Conservation (phyloP, 345 rosid genomes). For the Garcia nutans region DNA sequence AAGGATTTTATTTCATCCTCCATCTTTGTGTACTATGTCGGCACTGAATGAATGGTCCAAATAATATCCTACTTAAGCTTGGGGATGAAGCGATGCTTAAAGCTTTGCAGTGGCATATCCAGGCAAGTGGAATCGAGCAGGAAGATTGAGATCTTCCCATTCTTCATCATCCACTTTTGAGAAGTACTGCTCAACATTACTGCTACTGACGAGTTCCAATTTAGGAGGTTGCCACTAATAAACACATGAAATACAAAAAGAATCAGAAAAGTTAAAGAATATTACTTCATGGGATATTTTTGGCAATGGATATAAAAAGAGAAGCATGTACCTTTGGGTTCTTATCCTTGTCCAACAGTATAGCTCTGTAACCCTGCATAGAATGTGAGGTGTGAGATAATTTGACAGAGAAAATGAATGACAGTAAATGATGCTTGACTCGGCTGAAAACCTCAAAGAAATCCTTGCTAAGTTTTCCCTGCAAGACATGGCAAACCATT, state of each 20-base stretch:
- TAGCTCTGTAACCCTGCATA: slow-evolving; percentile 91
- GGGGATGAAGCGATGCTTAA: slow-evolving; percentile 21
- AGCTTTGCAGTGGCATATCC: slow-evolving; percentile 60
- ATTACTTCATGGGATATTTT: too few species aligned
- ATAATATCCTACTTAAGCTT: neutral
- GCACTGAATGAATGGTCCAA: too few species aligned
- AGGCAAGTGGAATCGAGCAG: slow-evolving; percentile 53
- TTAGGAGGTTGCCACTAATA: slow-evolving; percentile 77
- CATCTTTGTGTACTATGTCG: too few species aligned
- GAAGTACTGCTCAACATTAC: slow-evolving; percentile 65
- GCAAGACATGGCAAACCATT: slow-evolving; percentile 80
- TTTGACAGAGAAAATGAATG: neutral
- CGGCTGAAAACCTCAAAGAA: slow-evolving; percentile 64
- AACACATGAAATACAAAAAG: neutral
- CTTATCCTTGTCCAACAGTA: slow-evolving; percentile 77
- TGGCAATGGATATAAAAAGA: slow-evolving; percentile 1
- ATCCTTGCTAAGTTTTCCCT: slow-evolving; percentile 80
- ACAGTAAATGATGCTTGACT: neutral
- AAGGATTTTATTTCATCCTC: too few species aligned
- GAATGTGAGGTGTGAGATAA: neutral
- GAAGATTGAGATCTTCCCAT: slow-evolving; percentile 77
- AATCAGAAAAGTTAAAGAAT: neutral
- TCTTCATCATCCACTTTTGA: slow-evolving; percentile 46
- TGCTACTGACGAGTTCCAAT: slow-evolving; percentile 53
- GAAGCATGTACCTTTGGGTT: slow-evolving; percentile 61